These are phyloP conservation scores for Solanum etuberosum DNA, from an alignment of 257 asterid genomes.

Conservation along the genomic window DNA sequence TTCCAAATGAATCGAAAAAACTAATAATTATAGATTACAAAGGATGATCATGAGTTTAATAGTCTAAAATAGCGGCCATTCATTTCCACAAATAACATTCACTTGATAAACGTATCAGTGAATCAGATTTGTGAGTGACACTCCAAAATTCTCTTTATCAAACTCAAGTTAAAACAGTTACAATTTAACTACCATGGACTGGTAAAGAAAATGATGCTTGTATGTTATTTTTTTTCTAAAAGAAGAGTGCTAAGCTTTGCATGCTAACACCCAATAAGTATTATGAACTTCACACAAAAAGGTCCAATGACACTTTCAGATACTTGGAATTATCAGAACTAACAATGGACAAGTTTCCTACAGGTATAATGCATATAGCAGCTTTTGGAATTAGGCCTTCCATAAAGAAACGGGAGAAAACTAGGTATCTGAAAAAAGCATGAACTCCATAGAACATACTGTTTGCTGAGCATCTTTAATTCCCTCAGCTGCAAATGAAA, in stretches of 20 bases:
- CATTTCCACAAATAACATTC: not conserved
- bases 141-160: not conserved
- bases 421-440: not conserved
- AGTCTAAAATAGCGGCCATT: not conserved
- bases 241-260: not conserved
- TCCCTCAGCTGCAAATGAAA: conserved; percentile 95
- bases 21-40: not conserved
- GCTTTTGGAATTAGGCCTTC: not conserved
- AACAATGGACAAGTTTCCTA: not conserved
- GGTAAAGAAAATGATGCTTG: not conserved
- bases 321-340: not conserved
- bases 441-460: conserved; percentile 37
- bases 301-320: not conserved
- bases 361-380: not conserved
- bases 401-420: not conserved
- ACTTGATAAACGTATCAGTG: not conserved
- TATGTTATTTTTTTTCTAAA: not conserved
- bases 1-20: not conserved
- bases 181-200: not conserved
- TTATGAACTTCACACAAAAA: not conserved
- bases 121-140: not conserved
- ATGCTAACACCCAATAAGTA: not conserved
- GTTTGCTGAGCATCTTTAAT: conserved; percentile 98
- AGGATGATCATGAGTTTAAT: not conserved
- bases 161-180: not conserved